These are phyloP conservation scores for Globisporangium viniferum DNA, from an alignment of 352 stramenopile genomes.

Conservation along the genomic window DNA sequence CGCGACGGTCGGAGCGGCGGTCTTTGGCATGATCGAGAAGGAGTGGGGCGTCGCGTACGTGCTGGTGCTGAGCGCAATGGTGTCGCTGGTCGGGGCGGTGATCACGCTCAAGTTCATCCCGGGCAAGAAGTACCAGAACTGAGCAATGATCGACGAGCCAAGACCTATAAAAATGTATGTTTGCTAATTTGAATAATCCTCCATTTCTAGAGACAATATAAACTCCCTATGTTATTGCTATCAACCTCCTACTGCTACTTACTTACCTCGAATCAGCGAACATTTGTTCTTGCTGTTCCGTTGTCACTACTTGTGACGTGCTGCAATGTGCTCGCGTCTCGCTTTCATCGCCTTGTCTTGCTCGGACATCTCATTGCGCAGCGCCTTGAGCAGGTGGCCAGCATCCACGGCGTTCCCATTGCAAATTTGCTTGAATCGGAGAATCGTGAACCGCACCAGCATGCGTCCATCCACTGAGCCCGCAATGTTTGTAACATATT, in stretches of 20 bases:
- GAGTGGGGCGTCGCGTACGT: slow-evolving; percentile 56
- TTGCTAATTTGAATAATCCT: slow-evolving; percentile 4
- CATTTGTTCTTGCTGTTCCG: background rate
- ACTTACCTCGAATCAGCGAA: background rate
- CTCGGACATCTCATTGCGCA: slow-evolving; percentile 50
- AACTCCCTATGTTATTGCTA: background rate
- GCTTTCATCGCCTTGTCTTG: slow-evolving; percentile 57
- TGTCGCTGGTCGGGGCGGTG: slow-evolving; percentile 57
- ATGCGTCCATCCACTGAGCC: slow-evolving; percentile 52
- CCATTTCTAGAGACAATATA: slow-evolving; percentile 11
- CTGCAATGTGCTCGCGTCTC: slow-evolving; percentile 41
- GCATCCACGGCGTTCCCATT: slow-evolving; percentile 54
- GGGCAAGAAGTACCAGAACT: slow-evolving; percentile 34
- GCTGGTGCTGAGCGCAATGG: slow-evolving; percentile 46
- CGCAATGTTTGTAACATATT: slow-evolving; percentile 49
- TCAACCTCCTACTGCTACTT: background rate
- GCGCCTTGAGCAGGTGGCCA: slow-evolving; percentile 52
- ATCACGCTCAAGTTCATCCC: slow-evolving; percentile 67
- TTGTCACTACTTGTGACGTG: slow-evolving; percentile 16
- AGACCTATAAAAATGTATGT: background rate
- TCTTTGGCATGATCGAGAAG: slow-evolving; percentile 64
- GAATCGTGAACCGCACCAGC: slow-evolving; percentile 54
- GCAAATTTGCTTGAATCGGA: slow-evolving; percentile 67
- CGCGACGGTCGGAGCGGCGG: slow-evolving; percentile 51
- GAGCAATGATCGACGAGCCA: slow-evolving; percentile 1